Percentiles rank a stretch among this genome's conserved stretches.
Evolutionary conservation across 2,329 filamentous ascomycete genomes (phyloP).

Genomic region (Penicillium rolfsii): DNA sequence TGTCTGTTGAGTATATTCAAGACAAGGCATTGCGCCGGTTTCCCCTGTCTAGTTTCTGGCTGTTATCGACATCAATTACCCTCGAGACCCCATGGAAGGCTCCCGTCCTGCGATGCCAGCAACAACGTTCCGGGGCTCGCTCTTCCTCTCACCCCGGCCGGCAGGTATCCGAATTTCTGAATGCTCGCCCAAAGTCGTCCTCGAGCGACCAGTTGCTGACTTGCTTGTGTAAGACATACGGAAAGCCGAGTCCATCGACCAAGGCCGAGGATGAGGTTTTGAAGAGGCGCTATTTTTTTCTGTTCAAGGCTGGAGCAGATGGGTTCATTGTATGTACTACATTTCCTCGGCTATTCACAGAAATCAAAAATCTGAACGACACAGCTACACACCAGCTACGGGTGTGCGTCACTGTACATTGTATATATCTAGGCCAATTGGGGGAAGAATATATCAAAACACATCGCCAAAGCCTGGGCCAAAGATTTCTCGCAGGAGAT

Average conservation of each 20-base stretch:
- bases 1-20: conserved; percentile 13
- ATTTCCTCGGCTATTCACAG: not conserved
- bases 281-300: conserved; percentile 25
- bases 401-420: not conserved
- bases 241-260: conserved; percentile 23
- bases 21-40: conserved; percentile 6
- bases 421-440: not conserved
- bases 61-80: conserved; percentile 31
- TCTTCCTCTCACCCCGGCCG: conserved; percentile 31
- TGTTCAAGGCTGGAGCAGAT: conserved; percentile 28
- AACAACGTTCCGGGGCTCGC: conserved; percentile 28
- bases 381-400: conserved; percentile 23
- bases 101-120: conserved; percentile 28
- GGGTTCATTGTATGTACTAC: conserved; percentile 22
- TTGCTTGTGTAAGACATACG: conserved; percentile 23
- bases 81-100: conserved; percentile 27
- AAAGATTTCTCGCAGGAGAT: conserved; percentile 35
- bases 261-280: conserved; percentile 25
- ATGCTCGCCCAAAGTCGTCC: conserved; percentile 28
- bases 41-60: conserved; percentile 16
- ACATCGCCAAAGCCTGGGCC: conserved; percentile 30
- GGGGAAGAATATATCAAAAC: no score
- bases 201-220: conserved; percentile 26
- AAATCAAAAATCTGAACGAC: not conserved
- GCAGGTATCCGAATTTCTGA: conserved; percentile 30